Base-by-base conservation (phyloP, 1,139 yeast species). In the Casaregolazyma suthepensis region DNA sequence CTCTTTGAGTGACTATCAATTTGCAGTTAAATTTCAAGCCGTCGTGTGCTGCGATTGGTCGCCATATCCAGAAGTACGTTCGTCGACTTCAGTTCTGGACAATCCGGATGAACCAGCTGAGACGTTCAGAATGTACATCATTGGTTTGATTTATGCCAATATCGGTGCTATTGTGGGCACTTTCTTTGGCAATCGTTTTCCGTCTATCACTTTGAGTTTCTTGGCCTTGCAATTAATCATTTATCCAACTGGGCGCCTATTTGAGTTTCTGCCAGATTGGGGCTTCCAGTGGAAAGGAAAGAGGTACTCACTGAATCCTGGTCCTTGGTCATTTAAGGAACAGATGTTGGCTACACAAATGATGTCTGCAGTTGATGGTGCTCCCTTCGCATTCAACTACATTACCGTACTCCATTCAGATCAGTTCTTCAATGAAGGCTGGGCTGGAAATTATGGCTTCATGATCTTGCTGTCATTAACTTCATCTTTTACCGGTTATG, bases 241-340 rank as follows among this genome's bases (percentile, higher is more conserved):
- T 35, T 57, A 54, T 43, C 61, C 61, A 17, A 46, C 56, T 29
- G 61, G 61, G 23, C 57, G 55, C 29, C 31, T 58, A 35, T 45
- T 56, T n/a, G 58, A 57, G 35, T 49, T 69, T 46, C 56, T 82
- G 12, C 87, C 87, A 9, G 74, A 75, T 52, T 71, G 75, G 74
- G 76, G 74, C 23, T 65, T 79, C 63, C 72, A 61, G 42, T 66
- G 64, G 59, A 68, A 67, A 59, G 78, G 74, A 45, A 64, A 58
- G 53, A 70, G 71, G 56, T 55, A 67, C 61, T 66, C 78, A 52
- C 61, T 80, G 61, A 75, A 83, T 66, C 82, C 83, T 1, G 84
- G 84, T 12, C 81, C 82, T 5, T 85, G 88, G 86, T 72, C 77
- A 35, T 76, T 72, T 62, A 85, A 85, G 66, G 91, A 85, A 63